Evolutionary conservation across 108 stramenopile genomes (phyloP), one percentile per base, ranked within the genome.

Genomic region (Skeletonema menzelii): DNA sequence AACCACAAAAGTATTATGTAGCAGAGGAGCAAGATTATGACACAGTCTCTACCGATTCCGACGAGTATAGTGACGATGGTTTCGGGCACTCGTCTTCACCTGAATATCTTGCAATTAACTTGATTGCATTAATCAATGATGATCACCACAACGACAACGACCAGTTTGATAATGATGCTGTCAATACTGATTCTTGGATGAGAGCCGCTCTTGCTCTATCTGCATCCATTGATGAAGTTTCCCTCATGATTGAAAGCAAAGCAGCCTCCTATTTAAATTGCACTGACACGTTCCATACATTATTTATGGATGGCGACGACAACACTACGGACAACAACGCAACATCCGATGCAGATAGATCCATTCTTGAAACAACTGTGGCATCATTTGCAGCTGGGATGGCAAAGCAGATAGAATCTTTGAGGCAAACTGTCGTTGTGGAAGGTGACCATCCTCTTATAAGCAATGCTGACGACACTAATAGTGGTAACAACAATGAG

Each of bases 321-420:
- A n/a, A 5, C 6, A 7, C 10, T 2, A 61, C 27, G 19, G 27
- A 35, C 15, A 53, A 80, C 34, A 27, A 63, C 53, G 12, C 60
- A 59, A 94, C 88, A 84, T 73, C 80, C 4, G 82, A 89, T 62
- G 73, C 86, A 22, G 90, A 95, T 76, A 83, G 87, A 57, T 86
- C 87, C 5, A 63, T 92, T 24, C 77, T 95, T 30, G 90, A 92
- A 75, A 87, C 91, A 5, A 89, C 94, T 24, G 82, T 93, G 20
- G 86, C 86, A n/a, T 87, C 90, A 26, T 95, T 92, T 72, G 85
- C 87, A 2, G 90, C 89, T 0, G 89, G 90, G 7, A 93, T 90
- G 42, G 90, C 88, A 4, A 89, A 79, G 47, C 90, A 95, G 59
- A 73, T 95, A 63, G 91, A 95, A 57, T 85, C 91, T 8, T 74